Conservation (phyloP, 176 grass and related monocot genomes). For the Eragrostis curvula region DNA sequence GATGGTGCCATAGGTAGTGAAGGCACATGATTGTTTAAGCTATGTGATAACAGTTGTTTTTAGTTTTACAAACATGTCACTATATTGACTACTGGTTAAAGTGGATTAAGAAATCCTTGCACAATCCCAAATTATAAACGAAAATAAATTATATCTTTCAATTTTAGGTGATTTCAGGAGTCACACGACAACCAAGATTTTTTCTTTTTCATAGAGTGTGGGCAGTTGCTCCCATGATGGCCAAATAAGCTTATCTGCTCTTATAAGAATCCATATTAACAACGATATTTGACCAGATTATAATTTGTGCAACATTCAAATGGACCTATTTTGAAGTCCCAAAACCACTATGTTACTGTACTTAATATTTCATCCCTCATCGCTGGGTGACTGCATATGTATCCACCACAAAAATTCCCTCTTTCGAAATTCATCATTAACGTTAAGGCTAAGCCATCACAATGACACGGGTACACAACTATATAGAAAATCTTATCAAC, state of each 20-base stretch:
- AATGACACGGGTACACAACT: background rate
- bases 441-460: background rate
- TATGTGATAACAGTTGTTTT: too few relatives aligned
- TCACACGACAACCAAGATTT: too few relatives aligned
- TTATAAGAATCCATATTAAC: too few relatives aligned
- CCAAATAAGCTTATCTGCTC: background rate
- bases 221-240: background rate
- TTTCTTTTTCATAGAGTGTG: too few relatives aligned
- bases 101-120: background rate
- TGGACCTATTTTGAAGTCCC: background rate
- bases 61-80: too few relatives aligned
- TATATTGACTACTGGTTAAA: background rate
- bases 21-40: too few relatives aligned
- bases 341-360: background rate
- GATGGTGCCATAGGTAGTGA: too few relatives aligned
- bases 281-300: too few relatives aligned
- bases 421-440: background rate
- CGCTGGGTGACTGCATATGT: background rate
- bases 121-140: background rate
- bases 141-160: too few relatives aligned
- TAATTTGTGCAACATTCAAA: too few relatives aligned
- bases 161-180: too few relatives aligned
- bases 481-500: background rate
- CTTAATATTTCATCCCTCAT: background rate
- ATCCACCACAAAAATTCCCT: slow-evolving; percentile 2